These are phyloP conservation scores for Prinsepia uniflora DNA, from an alignment of 306 rosid species.

Conservation along the genomic window DNA sequence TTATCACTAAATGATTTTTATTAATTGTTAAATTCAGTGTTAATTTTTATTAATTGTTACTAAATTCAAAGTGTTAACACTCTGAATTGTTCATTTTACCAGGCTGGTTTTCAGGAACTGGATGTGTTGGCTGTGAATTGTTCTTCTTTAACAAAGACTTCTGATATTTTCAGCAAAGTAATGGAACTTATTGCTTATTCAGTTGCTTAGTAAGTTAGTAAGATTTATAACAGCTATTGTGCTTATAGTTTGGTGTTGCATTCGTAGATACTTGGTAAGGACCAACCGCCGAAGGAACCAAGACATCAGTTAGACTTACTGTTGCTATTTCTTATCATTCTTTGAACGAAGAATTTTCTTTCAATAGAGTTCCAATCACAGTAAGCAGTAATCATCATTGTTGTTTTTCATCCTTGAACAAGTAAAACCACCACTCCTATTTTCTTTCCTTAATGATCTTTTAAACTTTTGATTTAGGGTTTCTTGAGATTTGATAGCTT, in stretches of 20 bases:
- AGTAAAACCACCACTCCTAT: too few relatives aligned
- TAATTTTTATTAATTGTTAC: too few relatives aligned
- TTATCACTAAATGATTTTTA: background rate
- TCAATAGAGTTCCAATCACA: too few relatives aligned
- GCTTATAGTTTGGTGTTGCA: conserved; percentile 26
- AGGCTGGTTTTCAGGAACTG: conserved; percentile 55
- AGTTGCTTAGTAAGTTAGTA: background rate
- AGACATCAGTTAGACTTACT: too few relatives aligned
- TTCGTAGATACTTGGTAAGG: conserved; percentile 54
- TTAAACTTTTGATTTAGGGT: too few relatives aligned
- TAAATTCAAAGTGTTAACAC: background rate
- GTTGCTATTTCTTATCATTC: too few relatives aligned
- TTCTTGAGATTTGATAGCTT: too few relatives aligned
- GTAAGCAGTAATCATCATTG: too few relatives aligned
- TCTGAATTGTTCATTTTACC: conserved; percentile 20
- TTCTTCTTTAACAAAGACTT: conserved; percentile 59
- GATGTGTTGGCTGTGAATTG: conserved; percentile 68
- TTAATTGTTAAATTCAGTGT: too few relatives aligned
- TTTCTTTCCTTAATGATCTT: too few relatives aligned
- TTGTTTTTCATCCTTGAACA: too few relatives aligned
- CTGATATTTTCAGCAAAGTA: conserved; percentile 79
- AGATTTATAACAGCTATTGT: background rate
- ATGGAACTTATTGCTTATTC: background rate
- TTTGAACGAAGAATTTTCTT: too few relatives aligned
- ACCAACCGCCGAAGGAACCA: conserved; percentile 38